These are phyloP conservation scores for Mesostigma viride DNA, from an alignment of 139 green algal genomes.

Conservation along the genomic window DNA sequence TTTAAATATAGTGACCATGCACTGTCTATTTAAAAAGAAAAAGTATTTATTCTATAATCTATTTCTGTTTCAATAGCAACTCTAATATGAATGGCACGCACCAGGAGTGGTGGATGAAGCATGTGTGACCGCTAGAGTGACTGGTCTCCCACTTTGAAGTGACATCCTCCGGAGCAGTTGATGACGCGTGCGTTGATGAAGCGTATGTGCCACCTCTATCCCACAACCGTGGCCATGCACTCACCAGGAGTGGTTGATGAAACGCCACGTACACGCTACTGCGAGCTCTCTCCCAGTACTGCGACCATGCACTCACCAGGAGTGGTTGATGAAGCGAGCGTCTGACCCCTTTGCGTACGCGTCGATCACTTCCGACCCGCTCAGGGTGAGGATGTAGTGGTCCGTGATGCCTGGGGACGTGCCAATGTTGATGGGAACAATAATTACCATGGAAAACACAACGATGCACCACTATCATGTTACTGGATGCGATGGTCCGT, in stretches of 20 bases:
- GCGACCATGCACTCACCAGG: slow-evolving; percentile 40
- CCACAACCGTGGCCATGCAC: background rate
- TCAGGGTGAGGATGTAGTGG: slow-evolving; percentile 97
- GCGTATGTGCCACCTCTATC: background rate
- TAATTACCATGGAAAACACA: too few species aligned
- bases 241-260: slow-evolving; percentile 94
- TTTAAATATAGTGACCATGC: too few species aligned
- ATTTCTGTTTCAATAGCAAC: too few species aligned
- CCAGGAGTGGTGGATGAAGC: too few species aligned
- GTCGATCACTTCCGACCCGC: slow-evolving; percentile 93
- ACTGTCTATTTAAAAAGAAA: too few species aligned
- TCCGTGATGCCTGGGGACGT: slow-evolving; percentile 47
- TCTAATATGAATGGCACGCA: too few species aligned
- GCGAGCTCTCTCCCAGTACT: background rate
- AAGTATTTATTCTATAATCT: too few species aligned
- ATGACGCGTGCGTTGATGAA: background rate
- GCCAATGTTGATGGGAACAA: too few species aligned
- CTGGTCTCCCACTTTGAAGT: too few species aligned
- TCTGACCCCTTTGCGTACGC: slow-evolving; percentile 70
- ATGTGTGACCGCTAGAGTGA: too few species aligned
- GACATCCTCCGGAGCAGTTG: too few species aligned
- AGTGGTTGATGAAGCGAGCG: slow-evolving; percentile 96
- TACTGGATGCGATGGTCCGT: background rate
- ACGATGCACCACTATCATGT: background rate
- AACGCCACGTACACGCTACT: slow-evolving; percentile 40